These are phyloP conservation scores for Penstemon eatonii DNA, from an alignment of 257 asterid genomes.

Conservation along the genomic window DNA sequence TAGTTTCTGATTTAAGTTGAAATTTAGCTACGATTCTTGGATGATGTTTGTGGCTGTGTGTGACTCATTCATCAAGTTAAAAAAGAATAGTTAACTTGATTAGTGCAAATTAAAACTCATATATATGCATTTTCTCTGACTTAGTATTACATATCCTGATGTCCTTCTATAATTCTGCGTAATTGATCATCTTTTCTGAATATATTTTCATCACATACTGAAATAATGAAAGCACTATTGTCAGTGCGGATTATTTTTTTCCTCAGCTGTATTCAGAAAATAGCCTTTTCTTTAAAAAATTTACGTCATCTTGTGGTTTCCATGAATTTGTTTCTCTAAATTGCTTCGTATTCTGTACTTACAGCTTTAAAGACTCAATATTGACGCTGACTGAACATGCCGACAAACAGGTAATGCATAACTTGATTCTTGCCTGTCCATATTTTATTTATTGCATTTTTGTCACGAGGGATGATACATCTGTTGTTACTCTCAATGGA, in stretches of 20 bases:
- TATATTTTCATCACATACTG: not conserved
- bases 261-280: not conserved
- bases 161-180: too few relatives aligned
- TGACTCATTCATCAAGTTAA: too few relatives aligned
- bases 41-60: too few relatives aligned
- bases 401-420: slow-evolving; percentile 46
- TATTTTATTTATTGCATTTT: slow-evolving; percentile 14
- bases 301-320: slow-evolving; percentile 10
- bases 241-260: slow-evolving; percentile 1
- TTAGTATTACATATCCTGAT: not conserved
- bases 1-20: too few relatives aligned
- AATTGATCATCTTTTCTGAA: too few relatives aligned
- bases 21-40: too few relatives aligned
- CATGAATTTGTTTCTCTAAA: slow-evolving; percentile 20
- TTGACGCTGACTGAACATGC: slow-evolving; percentile 47
- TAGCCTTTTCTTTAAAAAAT: not conserved
- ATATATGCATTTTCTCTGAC: not conserved
- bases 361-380: slow-evolving; percentile 56
- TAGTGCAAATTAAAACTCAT: too few relatives aligned
- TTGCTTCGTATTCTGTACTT: slow-evolving; percentile 24
- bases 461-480: not conserved
- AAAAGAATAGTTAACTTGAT: too few relatives aligned
- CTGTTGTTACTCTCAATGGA: too few relatives aligned
- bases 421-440: slow-evolving; percentile 5
- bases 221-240: slow-evolving; percentile 16